Percentiles rank a stretch among this genome's conserved stretches.
Conservation (phyloP, 345 rosid genomes). For the Euclidium syriacum region DNA sequence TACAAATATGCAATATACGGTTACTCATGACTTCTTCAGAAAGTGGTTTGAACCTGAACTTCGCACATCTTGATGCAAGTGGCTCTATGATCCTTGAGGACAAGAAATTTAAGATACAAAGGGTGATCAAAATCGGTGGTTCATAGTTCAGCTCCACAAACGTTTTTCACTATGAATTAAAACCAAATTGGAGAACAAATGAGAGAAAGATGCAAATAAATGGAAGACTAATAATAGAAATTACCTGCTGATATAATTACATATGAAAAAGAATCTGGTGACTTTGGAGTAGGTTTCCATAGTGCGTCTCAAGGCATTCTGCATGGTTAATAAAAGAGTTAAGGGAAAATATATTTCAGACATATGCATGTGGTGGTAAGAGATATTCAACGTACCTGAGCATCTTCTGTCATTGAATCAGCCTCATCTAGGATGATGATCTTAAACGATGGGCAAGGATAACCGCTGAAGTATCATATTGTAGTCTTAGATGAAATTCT, state of each 20-base stretch:
- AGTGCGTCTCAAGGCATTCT: conserved; percentile 93
- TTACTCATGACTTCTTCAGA: conserved; percentile 82
- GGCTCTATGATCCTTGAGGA: conserved; percentile 87
- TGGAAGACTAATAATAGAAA: neutral
- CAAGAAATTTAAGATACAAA: conserved; percentile 7
- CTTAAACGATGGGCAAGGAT: conserved; percentile 91
- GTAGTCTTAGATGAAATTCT: conserved; percentile 1
- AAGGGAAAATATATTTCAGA: neutral
- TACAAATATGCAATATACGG: conserved; percentile 78
- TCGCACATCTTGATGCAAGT: conserved; percentile 98
- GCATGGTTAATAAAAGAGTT: conserved; percentile 3
- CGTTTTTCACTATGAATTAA: neutral
- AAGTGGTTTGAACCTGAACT: conserved; percentile 98
- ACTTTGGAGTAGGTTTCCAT: conserved; percentile 97
- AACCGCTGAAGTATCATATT: conserved; percentile 43
- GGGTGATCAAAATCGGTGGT: conserved; percentile 6
- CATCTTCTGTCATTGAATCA: conserved; percentile 99
- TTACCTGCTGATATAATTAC: conserved; percentile 97
- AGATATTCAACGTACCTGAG: conserved; percentile 58
- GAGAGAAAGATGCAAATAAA: neutral
- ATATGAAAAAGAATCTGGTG: conserved; percentile 90
- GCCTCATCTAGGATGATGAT: conserved; percentile 93
- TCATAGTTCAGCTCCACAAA: neutral
- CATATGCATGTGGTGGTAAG: neutral
- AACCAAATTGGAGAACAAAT: neutral